These are phyloP conservation scores for Ceratorhiza oryzae-sativae DNA, from an alignment of 1,284 basidiomycete species.

Conservation along the genomic window DNA sequence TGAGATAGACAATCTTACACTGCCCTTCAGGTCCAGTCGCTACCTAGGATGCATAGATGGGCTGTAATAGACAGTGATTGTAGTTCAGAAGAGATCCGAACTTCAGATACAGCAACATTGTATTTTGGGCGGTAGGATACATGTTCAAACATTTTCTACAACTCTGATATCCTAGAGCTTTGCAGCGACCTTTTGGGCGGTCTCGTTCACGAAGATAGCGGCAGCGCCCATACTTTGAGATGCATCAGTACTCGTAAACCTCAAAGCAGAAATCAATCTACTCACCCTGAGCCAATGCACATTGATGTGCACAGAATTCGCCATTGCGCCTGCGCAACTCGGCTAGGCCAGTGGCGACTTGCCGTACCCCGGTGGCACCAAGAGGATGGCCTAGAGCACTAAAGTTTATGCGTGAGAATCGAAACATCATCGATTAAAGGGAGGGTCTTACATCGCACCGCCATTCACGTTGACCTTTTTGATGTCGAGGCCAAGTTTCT, in stretches of 20 bases:
- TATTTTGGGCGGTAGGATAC: no score
- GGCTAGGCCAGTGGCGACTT: constrained; percentile 83
- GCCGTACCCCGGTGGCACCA: constrained; percentile 74
- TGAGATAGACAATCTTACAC: no score
- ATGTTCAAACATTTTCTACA: no score
- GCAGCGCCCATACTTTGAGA: constrained; percentile 91
- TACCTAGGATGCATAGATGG: no score
- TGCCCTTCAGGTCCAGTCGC: no score
- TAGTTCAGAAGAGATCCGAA: no score
- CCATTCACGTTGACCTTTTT: constrained; percentile 57
- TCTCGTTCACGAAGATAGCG: constrained; percentile 79
- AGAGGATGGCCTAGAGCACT: constrained; percentile 43
- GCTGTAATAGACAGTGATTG: no score
- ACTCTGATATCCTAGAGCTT: constrained; percentile 7
- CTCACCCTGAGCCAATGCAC: constrained; percentile 37
- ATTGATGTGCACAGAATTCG: constrained; percentile 64
- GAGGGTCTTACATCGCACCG: constrained; percentile 49
- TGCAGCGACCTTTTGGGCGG: constrained; percentile 31
- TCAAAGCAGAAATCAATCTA: not conserved
- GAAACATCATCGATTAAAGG: constrained; percentile 44
- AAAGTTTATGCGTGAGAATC: constrained; percentile 25
- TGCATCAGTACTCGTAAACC: constrained; percentile 45
- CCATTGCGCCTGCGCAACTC: constrained; percentile 74
- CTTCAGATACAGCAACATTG: no score
- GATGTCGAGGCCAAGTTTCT: constrained; percentile 52